Evolutionary conservation across 2,329 filamentous ascomycete species (phyloP), one percentile per base, ranked within the genome.

Genomic region (Botrytis medusae): DNA sequence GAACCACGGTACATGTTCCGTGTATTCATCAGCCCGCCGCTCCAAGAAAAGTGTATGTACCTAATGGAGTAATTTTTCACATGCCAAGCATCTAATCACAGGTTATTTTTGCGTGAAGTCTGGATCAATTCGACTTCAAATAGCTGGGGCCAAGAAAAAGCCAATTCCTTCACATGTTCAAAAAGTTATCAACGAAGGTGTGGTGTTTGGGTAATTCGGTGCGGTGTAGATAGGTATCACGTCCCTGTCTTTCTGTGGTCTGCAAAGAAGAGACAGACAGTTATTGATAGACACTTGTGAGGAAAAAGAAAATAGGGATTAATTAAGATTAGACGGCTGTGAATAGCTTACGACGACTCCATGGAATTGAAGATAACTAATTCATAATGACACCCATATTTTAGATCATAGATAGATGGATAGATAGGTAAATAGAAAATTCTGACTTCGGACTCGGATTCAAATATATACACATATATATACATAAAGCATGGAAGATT

Each of bases 21-120:
- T 46, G 25, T 42, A 32, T 57, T 69, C 40, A 32, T 29, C 42
- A 22, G 8, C 25, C 40, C 18, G 40, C 40, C 42, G 61, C 61
- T 44, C n/a, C 10, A 20, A 32, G 16, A 12, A 22, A 18, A 32
- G 10, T 40, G 40, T 64, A 46, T 64, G 22, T 46, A 32, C 40
- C 61, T 12, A 22, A 64, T 9, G 18, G 51, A 57, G 51, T 18
- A 57, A 57, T 57, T 64, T 40, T 16, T 48, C 34, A 42, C 37
- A 57, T 69, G 48, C 65, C 65, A 69, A 69, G 65, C n/a, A 42
- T 42, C 48, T 29, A 16, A 57, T 42, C n/a, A 12, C 34, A n/a
- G 34, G 37, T 20, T n/a, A 54, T 20, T 20, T n/a, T 67, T 12
- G n/a, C n/a, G 44, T 46, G 25, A n/a, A 44, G 22, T 46, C n/a